Evolutionary conservation across 1,284 basidiomycete genomes (phyloP), one percentile per base, ranked within the genome.

Genomic region (Moniliophthora roreri): DNA sequence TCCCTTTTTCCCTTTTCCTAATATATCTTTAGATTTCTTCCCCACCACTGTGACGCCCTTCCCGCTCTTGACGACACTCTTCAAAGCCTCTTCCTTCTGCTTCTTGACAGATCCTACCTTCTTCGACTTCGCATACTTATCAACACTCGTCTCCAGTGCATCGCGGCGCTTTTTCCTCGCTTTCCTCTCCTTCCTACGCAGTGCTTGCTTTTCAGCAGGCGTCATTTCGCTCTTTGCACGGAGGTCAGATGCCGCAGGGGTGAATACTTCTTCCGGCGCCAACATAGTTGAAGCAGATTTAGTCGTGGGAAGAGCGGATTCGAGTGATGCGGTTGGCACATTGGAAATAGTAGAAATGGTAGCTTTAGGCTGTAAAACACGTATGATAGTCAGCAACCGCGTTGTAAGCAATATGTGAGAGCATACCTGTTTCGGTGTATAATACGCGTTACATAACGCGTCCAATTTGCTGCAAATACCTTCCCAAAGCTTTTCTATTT

Each of bases 371-470:
- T 95, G 66, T 3, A 60, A 50, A 42, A 7, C 55, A 38, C 11
- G 13, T 15, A 15, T 28, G 26, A 10, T 7, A 4, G 7, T 16
- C 7, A 32, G 24, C 7, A 23, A 15, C 24, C 5, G 16, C 9
- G 24, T 16, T 20, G 11, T n/a, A n/a, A 46, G 13, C 44, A 26
- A 11, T 4, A 55, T 32, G 37, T 3, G 38, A 59, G 62, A 50
- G 72, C 85, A 58, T 60, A 94, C 94, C 66, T 89, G 85, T 71
- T 98, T 98, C 3, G 97, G 97, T 4, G 93, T 91, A 69, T 95
- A 98, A 72, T 98, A 93, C 2, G 95, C 88, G 66, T 97, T 98
- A 67, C 89, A 92, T 39, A 99, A 75, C 6, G 95, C 94, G 71
- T 99, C 96, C 26, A 99, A 78, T 69, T 97, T 98, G 56, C 82